These are phyloP conservation scores for Magnolia officinalis DNA, from an alignment of 164 flowering plant genomes.

Conservation along the genomic window DNA sequence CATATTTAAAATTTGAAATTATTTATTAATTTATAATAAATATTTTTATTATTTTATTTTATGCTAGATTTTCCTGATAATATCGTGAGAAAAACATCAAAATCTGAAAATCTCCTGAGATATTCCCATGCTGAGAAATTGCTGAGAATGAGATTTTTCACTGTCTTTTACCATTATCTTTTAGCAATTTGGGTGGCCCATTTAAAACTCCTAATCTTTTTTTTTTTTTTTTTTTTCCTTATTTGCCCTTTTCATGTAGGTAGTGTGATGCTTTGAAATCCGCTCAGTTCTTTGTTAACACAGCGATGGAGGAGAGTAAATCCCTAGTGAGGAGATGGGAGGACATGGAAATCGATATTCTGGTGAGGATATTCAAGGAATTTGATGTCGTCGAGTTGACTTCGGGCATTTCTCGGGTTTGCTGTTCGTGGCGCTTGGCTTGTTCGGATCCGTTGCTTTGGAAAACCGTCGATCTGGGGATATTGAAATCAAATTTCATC, in stretches of 20 bases:
- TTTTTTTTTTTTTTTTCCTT: not conserved
- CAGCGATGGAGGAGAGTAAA: slow-evolving; percentile 32
- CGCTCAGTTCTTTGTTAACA: not conserved
- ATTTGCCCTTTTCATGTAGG: not conserved
- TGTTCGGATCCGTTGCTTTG: slow-evolving; percentile 53
- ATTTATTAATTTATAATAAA: too few species aligned
- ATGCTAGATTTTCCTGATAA: too few species aligned
- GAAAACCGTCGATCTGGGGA: slow-evolving; percentile 52
- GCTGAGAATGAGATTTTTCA: too few species aligned
- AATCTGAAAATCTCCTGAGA: too few species aligned
- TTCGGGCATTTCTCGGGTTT: slow-evolving; percentile 48
- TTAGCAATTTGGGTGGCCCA: not conserved
- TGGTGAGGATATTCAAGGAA: slow-evolving; percentile 49
- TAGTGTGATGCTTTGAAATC: not conserved
- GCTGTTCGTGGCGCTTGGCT: slow-evolving; percentile 57
- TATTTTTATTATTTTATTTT: too few species aligned
- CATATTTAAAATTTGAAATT: too few species aligned
- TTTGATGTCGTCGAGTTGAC: slow-evolving; percentile 38
- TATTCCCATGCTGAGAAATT: too few species aligned
- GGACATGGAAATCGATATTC: slow-evolving; percentile 45
- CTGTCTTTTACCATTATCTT: too few species aligned
- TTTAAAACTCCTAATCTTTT: not conserved
- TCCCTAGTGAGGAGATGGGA: slow-evolving; percentile 43
- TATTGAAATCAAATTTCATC: slow-evolving; percentile 44
- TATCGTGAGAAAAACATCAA: too few species aligned